Evolutionary conservation across 2,329 filamentous ascomycete genomes (phyloP).

Genomic region (Mariannaea elegans): DNA sequence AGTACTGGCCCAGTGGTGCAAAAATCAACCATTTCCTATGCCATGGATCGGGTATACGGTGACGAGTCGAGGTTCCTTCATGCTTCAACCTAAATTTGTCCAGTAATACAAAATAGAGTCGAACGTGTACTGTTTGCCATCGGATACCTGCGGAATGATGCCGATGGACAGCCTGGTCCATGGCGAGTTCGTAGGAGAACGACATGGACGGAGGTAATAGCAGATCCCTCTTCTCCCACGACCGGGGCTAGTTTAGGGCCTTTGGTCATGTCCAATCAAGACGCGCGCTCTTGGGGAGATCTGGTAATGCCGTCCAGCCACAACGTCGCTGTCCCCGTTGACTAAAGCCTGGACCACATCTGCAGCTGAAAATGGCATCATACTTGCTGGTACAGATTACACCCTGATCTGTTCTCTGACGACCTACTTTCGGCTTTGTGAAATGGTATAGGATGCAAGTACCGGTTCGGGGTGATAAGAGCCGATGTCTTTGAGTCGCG

Average conservation of each 20-base stretch:
- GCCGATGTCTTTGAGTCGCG: not conserved
- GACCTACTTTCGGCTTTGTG: not conserved
- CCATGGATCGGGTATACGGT: not conserved
- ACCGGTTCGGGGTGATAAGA: not conserved
- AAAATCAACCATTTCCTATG: not conserved
- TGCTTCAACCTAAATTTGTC: not conserved
- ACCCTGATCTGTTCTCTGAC: too few relatives aligned
- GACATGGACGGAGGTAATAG: conserved; percentile 25
- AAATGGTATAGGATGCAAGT: not conserved
- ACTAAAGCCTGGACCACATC: conserved; percentile 1
- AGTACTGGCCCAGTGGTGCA: not conserved
- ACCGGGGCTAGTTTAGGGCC: conserved; percentile 16
- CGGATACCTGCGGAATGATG: not conserved
- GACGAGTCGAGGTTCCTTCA: not conserved
- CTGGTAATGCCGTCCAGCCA: not conserved
- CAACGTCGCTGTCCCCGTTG: conserved; percentile 1
- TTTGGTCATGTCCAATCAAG: conserved; percentile 10
- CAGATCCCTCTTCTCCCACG: conserved; percentile 31
- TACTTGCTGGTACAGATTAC: too few relatives aligned
- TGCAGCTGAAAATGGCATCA: not conserved
- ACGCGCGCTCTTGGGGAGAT: not conserved
- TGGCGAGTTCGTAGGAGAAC: conserved; percentile 17
- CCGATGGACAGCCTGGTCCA: conserved; percentile 5
- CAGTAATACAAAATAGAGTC: conserved; percentile 4
- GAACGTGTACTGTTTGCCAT: conserved; percentile 8